Base-by-base conservation (phyloP, 2,329 filamentous ascomycete genomes). In the Colletotrichum noveboracense region DNA sequence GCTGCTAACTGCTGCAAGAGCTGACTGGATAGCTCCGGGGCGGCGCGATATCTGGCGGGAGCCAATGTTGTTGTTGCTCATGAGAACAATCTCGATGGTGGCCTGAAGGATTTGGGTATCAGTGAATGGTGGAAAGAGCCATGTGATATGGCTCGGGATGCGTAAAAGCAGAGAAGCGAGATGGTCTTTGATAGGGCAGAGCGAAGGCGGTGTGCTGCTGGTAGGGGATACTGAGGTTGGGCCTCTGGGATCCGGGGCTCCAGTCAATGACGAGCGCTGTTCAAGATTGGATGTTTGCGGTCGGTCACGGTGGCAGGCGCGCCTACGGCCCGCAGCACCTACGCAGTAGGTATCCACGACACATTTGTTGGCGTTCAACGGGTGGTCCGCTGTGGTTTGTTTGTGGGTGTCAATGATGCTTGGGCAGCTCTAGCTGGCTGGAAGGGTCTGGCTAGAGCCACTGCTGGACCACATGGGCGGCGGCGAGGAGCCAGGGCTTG, bases 371-470 rank as follows among this genome's bases (percentile, higher is more conserved):
- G 71, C 60, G 43, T 52, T 38, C 21, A 48, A 26, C 43, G 71
- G 71, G 56, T 72, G 68, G 52, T 62, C 26, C 7, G 38, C 43
- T 38, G 65, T 43, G 61, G 61, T 75, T 36, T 16, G 24, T 32
- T 60, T 62, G 70, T 73, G 70, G 55, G 48, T 61, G 64, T 68
- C 18, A 32, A 14, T 43, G 72, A 66, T 67, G 32, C 30, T 30
- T 43, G 52, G 66, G 72, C 38, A 56, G 68, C 30, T 72, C 28
- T 56, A 72, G 73, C 32, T 75, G 73, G 73, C 73, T 43, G 43
- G 69, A 64, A 43, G 61, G 30, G 68, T 26, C 72, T 34, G 69
- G 73, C 61, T 34, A 67, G 73, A 56, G 71, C 61, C 61, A 61
- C 55, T 26, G 24, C 21, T 36, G 68, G 61, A 62, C 28, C 61